Base-by-base conservation (phyloP, 2,329 filamentous ascomycete genomes). In the Pestalotiopsis sp. region DNA sequence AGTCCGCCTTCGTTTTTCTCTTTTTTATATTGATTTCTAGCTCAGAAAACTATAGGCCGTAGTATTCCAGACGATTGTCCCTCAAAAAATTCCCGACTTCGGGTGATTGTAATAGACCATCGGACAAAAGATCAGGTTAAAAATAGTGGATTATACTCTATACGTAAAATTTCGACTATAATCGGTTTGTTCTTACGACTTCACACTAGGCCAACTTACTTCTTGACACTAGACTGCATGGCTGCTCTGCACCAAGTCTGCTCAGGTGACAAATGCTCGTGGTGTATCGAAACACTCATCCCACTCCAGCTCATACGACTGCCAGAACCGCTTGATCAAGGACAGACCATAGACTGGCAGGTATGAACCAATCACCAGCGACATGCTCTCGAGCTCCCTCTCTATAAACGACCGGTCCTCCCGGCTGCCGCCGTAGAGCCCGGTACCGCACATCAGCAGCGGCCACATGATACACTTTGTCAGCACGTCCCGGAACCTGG, bases 241-340 rank as follows among this genome's bases (percentile, higher is more conserved):
- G 17, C 49, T 55, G 17, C 20, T 6, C 17, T 17, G 20, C 58
- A 9, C 31, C 31, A 36, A 36, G 45, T 63, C 36, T 7, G 3
- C 68, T 68, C 66, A 76, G 58, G 64, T 64, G 4, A 71, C 12
- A 25, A 71, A 75, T 4, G 72, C 45, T 68, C 77, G 79, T 52
- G 78, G 74, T 65, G 70, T 71, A 68, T 80, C 74, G 67, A 80
- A 81, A 67, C 80, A 81, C 25, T 73, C 74, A 69, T 81, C 79
- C 79, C 79, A 81, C 2, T 64, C 55, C 31, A 68, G 72, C 66
- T 74, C 69, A 1, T 78, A 76, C 0, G 76, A 78, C 5, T 64
- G 71, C 79, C 79, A 81, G 38, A 78, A 81, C 52, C 61, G 69
- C 69, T 75, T 67, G 2, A 81, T 68, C 9, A 77, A 61, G 20